phyloP scores from a whole-genome alignment of 2,329 filamentous ascomycete species.

The Pseudocercospora musae region DNA sequence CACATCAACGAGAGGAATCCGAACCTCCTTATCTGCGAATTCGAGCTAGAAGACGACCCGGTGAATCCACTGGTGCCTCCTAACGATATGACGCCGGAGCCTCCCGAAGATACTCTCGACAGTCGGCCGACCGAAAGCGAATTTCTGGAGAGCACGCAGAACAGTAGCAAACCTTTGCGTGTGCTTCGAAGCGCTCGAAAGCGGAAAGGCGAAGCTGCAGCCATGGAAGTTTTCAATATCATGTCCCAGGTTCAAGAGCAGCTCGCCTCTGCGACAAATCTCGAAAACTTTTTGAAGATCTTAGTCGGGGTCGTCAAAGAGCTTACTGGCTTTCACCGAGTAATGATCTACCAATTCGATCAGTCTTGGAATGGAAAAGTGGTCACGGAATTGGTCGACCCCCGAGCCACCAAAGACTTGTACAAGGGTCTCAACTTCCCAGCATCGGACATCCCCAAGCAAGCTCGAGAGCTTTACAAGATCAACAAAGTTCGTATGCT shows the following conservation, averaged over 20 bases:
- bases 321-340: conserved; percentile 82
- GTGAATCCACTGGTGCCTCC: conserved; percentile 63
- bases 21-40: conserved; percentile 78
- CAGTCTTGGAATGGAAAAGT: conserved; percentile 77
- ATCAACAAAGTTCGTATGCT: conserved; percentile 84
- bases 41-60: conserved; percentile 77
- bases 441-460: conserved; percentile 79
- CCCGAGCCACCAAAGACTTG: conserved; percentile 71
- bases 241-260: conserved; percentile 91
- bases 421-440: conserved; percentile 88
- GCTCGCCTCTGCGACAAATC: conserved; percentile 65
- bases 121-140: conserved; percentile 72
- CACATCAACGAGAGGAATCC: conserved; percentile 68
- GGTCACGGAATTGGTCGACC: conserved; percentile 82
- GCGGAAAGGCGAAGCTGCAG: conserved; percentile 71
- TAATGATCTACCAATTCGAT: conserved; percentile 93
- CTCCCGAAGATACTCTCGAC: conserved; percentile 70
- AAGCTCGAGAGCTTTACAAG: conserved; percentile 84
- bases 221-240: conserved; percentile 88
- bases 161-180: conserved; percentile 71
- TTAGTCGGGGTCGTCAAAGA: conserved; percentile 85
- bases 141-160: conserved; percentile 70
- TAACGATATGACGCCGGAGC: conserved; percentile 58
- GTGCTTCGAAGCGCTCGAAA: conserved; percentile 73
- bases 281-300: conserved; percentile 74